These are phyloP conservation scores for Suillus discolor DNA, from an alignment of 768 basidiomycete genomes.

Conservation along the genomic window DNA sequence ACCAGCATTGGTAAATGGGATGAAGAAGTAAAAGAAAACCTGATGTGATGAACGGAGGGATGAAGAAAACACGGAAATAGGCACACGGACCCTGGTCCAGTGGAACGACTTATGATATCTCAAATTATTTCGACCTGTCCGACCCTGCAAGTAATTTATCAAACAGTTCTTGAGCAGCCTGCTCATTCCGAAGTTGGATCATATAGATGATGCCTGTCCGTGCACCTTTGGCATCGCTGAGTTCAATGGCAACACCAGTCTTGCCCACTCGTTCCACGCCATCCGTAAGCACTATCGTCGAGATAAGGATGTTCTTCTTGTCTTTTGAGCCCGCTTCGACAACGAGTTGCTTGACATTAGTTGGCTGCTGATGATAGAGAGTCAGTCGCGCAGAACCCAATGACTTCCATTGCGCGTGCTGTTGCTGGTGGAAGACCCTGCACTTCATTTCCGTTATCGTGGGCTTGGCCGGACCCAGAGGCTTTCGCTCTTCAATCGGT, in stretches of 20 bases:
- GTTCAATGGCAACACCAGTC: conserved; percentile 95
- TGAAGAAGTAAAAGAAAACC: conserved; percentile 5
- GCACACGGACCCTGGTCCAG: not conserved
- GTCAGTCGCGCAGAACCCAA: conserved; percentile 87
- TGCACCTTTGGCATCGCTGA: conserved; percentile 82
- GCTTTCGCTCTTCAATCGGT: conserved; percentile 60
- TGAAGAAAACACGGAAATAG: not conserved
- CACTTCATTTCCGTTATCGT: conserved; percentile 92
- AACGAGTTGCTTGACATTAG: conserved; percentile 94
- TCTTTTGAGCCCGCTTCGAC: conserved; percentile 84
- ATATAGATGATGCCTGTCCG: conserved; percentile 96
- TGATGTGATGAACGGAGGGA: not conserved
- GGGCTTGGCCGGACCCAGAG: conserved; percentile 71
- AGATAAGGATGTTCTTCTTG: conserved; percentile 80
- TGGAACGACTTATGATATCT: not conserved
- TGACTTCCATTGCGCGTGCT: conserved; percentile 98
- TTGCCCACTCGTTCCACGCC: conserved; percentile 99
- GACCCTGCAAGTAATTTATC: conserved; percentile 87
- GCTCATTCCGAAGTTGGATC: conserved; percentile 93
- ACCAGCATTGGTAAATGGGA: conserved; percentile 11
- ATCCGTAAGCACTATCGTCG: conserved; percentile 93
- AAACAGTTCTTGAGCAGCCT: conserved; percentile 81
- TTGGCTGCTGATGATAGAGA: conserved; percentile 82
- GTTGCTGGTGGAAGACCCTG: conserved; percentile 95
- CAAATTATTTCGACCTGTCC: conserved; percentile 50